Evolutionary conservation across 2,329 filamentous ascomycete genomes (phyloP).

Genomic region (Metarhizium anisopliae): DNA sequence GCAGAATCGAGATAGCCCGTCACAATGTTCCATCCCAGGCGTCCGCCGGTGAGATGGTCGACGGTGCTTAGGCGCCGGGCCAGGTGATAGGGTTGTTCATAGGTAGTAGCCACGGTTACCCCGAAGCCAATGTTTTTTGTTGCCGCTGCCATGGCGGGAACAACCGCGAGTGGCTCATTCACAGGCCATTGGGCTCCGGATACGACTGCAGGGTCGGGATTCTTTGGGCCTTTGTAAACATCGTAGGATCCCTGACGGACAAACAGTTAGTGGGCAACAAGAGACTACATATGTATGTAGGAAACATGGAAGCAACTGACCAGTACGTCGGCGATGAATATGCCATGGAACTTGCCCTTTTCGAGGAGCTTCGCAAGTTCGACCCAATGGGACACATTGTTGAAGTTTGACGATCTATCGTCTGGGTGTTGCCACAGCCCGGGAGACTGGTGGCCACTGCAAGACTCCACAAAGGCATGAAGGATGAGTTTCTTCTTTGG

Average conservation of each 20-base stretch:
- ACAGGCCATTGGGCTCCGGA: slow-evolving; percentile 62
- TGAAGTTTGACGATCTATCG: slow-evolving; percentile 54
- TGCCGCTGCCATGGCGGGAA: slow-evolving; percentile 59
- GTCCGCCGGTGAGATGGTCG: slow-evolving; percentile 57
- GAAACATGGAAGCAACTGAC: slow-evolving; percentile 8
- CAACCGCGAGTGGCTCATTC: slow-evolving; percentile 53
- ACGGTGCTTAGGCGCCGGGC: slow-evolving; percentile 56
- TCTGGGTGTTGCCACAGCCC: slow-evolving; percentile 51
- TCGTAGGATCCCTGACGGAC: slow-evolving; percentile 48
- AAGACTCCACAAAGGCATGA: slow-evolving; percentile 33
- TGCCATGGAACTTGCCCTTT: slow-evolving; percentile 15
- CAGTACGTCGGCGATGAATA: slow-evolving; percentile 46
- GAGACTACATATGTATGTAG: neutral
- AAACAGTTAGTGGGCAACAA: neutral
- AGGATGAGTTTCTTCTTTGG: slow-evolving; percentile 30
- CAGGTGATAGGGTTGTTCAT: slow-evolving; percentile 60
- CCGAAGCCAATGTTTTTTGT: slow-evolving; percentile 61
- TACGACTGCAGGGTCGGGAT: slow-evolving; percentile 43
- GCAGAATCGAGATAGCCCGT: slow-evolving; percentile 61
- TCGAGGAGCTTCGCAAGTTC: slow-evolving; percentile 51
- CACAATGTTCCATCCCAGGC: slow-evolving; percentile 45
- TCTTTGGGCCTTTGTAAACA: slow-evolving; percentile 52
- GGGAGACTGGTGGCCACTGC: slow-evolving; percentile 36
- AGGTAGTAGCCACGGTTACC: slow-evolving; percentile 58
- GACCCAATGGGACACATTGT: slow-evolving; percentile 50